Conservation (phyloP, 2,329 filamentous ascomycete genomes). For the Trichoderma hamatum region DNA sequence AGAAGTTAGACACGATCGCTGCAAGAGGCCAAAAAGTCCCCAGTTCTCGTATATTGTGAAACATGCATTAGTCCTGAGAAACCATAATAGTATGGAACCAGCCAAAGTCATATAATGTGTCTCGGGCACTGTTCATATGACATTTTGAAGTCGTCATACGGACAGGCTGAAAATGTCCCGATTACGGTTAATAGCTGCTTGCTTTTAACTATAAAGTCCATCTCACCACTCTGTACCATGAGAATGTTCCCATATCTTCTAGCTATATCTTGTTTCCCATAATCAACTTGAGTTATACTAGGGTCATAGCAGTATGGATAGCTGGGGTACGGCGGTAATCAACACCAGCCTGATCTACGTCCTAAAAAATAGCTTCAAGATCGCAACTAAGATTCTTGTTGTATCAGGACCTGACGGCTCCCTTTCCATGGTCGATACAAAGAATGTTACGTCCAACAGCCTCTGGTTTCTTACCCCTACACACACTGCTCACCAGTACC, state of each 20-base stretch:
- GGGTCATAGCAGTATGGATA: background rate
- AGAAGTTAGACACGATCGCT: background rate
- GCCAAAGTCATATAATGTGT: background rate
- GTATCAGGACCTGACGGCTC: background rate
- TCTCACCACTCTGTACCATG: background rate
- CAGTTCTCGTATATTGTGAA: background rate
- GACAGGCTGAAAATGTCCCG: background rate
- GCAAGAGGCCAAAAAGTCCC: background rate
- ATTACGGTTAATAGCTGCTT: too few relatives aligned
- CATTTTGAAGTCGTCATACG: background rate
- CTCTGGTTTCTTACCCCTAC: constrained; percentile 19
- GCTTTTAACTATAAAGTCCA: constrained; percentile 1
- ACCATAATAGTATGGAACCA: background rate
- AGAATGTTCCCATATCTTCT: too few relatives aligned
- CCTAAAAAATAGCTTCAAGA: constrained; percentile 11
- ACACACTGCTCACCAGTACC: background rate
- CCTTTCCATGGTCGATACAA: constrained; percentile 6
- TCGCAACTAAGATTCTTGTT: constrained; percentile 9
- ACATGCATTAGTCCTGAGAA: background rate
- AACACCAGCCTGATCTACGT: constrained; percentile 1
- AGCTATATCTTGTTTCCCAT: too few relatives aligned
- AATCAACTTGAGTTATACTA: too few relatives aligned
- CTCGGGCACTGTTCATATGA: background rate
- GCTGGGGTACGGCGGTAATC: constrained; percentile 16
- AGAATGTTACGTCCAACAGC: background rate